These are phyloP conservation scores for Sclerotinia subarctica DNA, from an alignment of 2,329 filamentous ascomycete species.

Conservation along the genomic window DNA sequence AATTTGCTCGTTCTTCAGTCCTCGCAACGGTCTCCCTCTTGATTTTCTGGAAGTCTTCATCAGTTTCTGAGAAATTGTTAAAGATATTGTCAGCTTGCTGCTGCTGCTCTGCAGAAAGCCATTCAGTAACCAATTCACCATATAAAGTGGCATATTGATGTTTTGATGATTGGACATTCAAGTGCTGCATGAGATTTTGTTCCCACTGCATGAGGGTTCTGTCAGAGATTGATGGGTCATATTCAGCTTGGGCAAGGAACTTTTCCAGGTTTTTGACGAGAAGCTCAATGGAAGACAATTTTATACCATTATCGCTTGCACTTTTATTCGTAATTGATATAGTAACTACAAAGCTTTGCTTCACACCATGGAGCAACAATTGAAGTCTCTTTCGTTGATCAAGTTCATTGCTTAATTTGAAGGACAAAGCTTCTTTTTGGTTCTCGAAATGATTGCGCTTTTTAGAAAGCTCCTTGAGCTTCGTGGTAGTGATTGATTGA, in stretches of 20 bases:
- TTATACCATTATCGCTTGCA: slow-evolving; percentile 22
- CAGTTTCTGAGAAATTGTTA: not conserved
- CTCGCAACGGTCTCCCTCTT: slow-evolving; percentile 39
- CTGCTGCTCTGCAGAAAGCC: slow-evolving; percentile 42
- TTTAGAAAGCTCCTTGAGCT: slow-evolving; percentile 54
- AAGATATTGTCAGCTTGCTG: not conserved
- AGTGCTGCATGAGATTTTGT: slow-evolving; percentile 44
- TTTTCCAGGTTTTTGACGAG: slow-evolving; percentile 45
- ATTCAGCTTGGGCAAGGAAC: slow-evolving; percentile 51
- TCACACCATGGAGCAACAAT: slow-evolving; percentile 36
- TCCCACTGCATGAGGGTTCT: slow-evolving; percentile 48
- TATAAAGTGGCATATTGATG: slow-evolving; percentile 57
- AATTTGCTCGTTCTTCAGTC: slow-evolving; percentile 49
- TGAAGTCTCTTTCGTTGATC: slow-evolving; percentile 40
- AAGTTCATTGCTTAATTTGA: slow-evolving; percentile 35
- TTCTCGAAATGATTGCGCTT: slow-evolving; percentile 49
- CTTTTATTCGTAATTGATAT: slow-evolving; percentile 24
- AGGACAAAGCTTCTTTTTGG: slow-evolving; percentile 44
- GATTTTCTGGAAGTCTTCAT: slow-evolving; percentile 36
- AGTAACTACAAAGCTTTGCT: slow-evolving; percentile 36
- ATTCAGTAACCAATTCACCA: slow-evolving; percentile 53
- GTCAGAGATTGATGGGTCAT: slow-evolving; percentile 52
- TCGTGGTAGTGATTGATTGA: slow-evolving; percentile 53
- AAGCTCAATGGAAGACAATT: slow-evolving; percentile 24
- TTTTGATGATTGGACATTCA: slow-evolving; percentile 51